These are phyloP conservation scores for Arachis stenosperma DNA, from an alignment of 306 rosid genomes.

Conservation along the genomic window DNA sequence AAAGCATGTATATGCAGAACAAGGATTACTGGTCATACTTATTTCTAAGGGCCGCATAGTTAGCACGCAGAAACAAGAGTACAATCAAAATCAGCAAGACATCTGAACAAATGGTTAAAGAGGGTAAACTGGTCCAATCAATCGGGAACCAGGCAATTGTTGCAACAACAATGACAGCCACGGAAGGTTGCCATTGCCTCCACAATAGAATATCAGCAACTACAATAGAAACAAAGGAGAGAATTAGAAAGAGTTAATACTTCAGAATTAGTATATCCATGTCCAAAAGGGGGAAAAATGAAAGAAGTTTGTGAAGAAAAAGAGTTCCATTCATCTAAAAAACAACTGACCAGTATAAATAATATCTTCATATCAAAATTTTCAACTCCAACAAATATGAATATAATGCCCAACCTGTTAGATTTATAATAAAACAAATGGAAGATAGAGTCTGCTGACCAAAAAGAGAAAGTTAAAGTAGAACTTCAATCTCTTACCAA, in stretches of 20 bases:
- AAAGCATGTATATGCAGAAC: constrained; percentile 23
- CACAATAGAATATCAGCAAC: constrained; percentile 82
- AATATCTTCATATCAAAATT: not conserved
- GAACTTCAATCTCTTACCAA: constrained; percentile 55
- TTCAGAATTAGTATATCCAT: constrained; percentile 9
- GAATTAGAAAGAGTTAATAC: not conserved
- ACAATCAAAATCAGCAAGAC: constrained; percentile 83
- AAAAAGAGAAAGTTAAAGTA: not conserved
- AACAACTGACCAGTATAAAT: not conserved
- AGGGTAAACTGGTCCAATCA: constrained; percentile 70
- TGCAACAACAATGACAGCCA: constrained; percentile 69
- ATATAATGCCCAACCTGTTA: not conserved
- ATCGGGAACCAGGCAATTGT: constrained; percentile 75
- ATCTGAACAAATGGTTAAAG: constrained; percentile 83
- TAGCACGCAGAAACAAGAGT: constrained; percentile 67
- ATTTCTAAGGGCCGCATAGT: constrained; percentile 69
- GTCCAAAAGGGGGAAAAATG: not conserved
- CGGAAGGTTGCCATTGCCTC: constrained; percentile 71
- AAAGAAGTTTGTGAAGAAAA: too few species aligned
- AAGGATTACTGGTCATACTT: constrained; percentile 54
- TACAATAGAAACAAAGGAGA: constrained; percentile 40
- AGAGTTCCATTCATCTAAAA: not conserved
- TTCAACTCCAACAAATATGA: not conserved
- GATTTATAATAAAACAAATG: not conserved
- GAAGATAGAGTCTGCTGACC: constrained; percentile 14